Evolutionary conservation across 306 rosid genomes (phyloP).

Genomic region (Hippophae gyantsensis): DNA sequence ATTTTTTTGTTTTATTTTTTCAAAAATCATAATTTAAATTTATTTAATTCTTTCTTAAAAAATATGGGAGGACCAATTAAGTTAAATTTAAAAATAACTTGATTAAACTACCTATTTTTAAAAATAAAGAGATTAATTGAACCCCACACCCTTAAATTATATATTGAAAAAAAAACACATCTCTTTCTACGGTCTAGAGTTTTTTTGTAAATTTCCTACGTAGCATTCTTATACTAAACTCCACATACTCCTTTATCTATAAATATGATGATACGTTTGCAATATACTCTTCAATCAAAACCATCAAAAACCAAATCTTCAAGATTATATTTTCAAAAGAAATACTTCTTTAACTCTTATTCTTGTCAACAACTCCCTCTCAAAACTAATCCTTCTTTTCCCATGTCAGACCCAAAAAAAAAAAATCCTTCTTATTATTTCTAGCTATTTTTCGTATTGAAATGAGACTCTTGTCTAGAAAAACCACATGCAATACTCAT

Average conservation of each 20-base stretch:
- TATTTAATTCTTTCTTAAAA: too few species aligned
- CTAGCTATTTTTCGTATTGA: neutral
- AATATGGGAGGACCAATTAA: too few species aligned
- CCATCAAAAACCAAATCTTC: conserved; percentile 18
- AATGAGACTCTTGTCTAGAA: conserved; percentile 59
- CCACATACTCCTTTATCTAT: neutral
- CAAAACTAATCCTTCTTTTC: neutral
- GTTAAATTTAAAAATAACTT: too few species aligned
- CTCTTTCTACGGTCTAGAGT: neutral
- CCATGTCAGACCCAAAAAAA: conserved; percentile 3
- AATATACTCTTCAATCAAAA: conserved; percentile 20
- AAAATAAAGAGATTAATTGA: too few species aligned
- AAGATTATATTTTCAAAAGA: conserved; percentile 15
- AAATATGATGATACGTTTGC: conserved; percentile 22
- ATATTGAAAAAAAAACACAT: too few species aligned
- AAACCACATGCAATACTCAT: conserved; percentile 76
- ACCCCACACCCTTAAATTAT: too few species aligned
- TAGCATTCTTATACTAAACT: conserved; percentile 11
- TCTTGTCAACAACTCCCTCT: too few species aligned
- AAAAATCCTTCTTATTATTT: neutral
- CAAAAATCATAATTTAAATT: too few species aligned
- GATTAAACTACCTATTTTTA: too few species aligned
- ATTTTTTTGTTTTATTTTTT: too few species aligned
- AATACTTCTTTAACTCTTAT: conserved; percentile 4
- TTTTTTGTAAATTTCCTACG: neutral